Evolutionary conservation across 2,329 filamentous ascomycete genomes (phyloP).

Genomic region (Hymenoscyphus salicellus): DNA sequence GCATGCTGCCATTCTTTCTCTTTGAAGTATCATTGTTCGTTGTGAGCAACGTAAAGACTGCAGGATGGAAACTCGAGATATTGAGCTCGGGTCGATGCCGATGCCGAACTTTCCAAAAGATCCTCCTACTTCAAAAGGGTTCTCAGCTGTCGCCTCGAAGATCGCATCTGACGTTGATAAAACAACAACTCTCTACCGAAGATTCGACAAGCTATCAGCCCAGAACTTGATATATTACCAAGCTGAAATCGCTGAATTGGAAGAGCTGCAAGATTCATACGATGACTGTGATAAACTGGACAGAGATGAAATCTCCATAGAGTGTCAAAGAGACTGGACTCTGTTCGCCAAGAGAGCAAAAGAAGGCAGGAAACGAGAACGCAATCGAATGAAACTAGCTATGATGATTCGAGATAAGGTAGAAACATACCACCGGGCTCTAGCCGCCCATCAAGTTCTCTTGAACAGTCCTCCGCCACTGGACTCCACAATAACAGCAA

Average conservation of each 20-base stretch:
- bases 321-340: background rate
- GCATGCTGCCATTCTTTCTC: too few relatives aligned
- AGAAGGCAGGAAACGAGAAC: background rate
- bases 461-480: background rate
- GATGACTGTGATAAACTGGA: too few relatives aligned
- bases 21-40: too few relatives aligned
- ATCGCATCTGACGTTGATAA: slow-evolving; percentile 21
- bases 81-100: too few relatives aligned
- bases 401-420: background rate
- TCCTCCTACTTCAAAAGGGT: slow-evolving; percentile 13
- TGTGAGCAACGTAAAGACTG: too few relatives aligned
- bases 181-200: slow-evolving; percentile 23
- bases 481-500: background rate
- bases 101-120: too few relatives aligned
- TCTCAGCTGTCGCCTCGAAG: slow-evolving; percentile 15
- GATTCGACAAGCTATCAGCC: slow-evolving; percentile 22
- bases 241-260: too few relatives aligned
- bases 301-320: too few relatives aligned
- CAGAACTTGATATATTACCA: background rate
- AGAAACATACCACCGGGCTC: background rate
- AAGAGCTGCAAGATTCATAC: too few relatives aligned
- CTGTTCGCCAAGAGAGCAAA: background rate
- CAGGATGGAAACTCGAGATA: too few relatives aligned
- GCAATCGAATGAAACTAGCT: background rate
- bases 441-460: background rate